phyloP scores from a whole-genome alignment of 116 monocot genomes.

The Zostera marina region DNA sequence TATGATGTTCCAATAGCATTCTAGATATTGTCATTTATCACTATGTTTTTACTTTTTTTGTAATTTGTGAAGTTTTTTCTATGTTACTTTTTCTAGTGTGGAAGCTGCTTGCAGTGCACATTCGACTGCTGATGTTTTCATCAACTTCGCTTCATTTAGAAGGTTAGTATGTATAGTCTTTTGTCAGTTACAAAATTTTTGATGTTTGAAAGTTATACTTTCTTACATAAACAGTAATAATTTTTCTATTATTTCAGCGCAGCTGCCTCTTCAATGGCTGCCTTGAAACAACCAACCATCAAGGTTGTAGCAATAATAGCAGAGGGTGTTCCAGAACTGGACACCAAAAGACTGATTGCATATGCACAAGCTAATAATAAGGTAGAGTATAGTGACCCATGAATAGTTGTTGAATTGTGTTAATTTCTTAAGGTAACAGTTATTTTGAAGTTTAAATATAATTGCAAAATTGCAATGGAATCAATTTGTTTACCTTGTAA shows the following conservation, averaged over 20 bases:
- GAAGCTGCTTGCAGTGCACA: slow-evolving; percentile 88
- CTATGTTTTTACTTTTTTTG: no score
- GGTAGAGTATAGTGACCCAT: slow-evolving; percentile 18
- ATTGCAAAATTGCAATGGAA: no score
- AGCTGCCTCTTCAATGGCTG: slow-evolving; percentile 88
- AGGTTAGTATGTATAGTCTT: slow-evolving; percentile 27
- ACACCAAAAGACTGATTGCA: slow-evolving; percentile 70
- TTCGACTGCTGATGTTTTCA: slow-evolving; percentile 96
- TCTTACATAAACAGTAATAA: background rate
- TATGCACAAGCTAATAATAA: slow-evolving; percentile 91
- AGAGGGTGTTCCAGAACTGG: slow-evolving; percentile 96
- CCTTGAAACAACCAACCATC: slow-evolving; percentile 91
- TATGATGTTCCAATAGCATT: no score
- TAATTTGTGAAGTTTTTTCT: background rate
- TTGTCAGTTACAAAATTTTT: no score
- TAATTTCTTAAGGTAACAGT: background rate
- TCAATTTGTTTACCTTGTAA: no score
- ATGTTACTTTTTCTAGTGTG: slow-evolving; percentile 31
- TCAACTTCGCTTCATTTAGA: slow-evolving; percentile 95
- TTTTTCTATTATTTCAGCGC: slow-evolving; percentile 40
- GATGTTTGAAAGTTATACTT: no score
- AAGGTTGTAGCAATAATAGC: slow-evolving; percentile 94
- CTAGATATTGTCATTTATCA: no score
- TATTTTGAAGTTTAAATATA: no score
- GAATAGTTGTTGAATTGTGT: background rate